Evolutionary conservation across 192 early-diverging fungal species (phyloP), one percentile per base, ranked within the genome.

Genomic region (Cladochytrium replicatum): DNA sequence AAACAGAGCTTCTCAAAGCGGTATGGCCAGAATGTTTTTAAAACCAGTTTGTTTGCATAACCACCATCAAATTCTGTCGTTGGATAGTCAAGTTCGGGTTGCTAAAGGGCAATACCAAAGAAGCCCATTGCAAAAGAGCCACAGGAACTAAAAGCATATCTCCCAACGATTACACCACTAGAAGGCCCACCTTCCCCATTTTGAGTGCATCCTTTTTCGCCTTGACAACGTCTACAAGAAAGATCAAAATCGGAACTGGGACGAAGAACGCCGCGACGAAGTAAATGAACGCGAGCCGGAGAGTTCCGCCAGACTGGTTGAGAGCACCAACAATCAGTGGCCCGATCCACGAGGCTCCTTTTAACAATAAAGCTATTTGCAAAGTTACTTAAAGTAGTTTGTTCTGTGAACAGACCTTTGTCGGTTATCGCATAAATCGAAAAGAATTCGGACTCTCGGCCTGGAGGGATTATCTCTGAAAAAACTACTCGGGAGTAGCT

Each of bases 261-360:
- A 77, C 17, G 49, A 85, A 69, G 57, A 79, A 63, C 2, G 31
- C 63, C 40, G 79, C 26, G 1, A 80, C 61, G 51, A 83, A 81
- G 9, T 60, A 56, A n/a, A n/a, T n/a, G 40, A 70, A 82, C 7
- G 70, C 68, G 52, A 72, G 66, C 15, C 78, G 66, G 19, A 79
- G 50, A 43, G 74, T 69, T 32, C 67, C 68, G 2, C 75, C 63
- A 13, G 46, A 29, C 6, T 63, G 58, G 22, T 63, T 69, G 46
- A 87, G 84, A 23, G 71, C 71, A 15, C 67, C 83, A 9, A 80
- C 80, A 41, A 87, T 66, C 37, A 87, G 58, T 0, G 85, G 83
- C 4, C 85, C 85, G 26, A 86, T 57, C 80, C 80, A 83, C n/a
- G 69, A 61, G 6, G 64, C 71, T 9, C 77, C 82, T 60, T n/a